A percentile compares a stretch with the other conserved stretches of the same genome.
Evolutionary conservation across 306 rosid species (phyloP).

Genomic region (Betula pendula): DNA sequence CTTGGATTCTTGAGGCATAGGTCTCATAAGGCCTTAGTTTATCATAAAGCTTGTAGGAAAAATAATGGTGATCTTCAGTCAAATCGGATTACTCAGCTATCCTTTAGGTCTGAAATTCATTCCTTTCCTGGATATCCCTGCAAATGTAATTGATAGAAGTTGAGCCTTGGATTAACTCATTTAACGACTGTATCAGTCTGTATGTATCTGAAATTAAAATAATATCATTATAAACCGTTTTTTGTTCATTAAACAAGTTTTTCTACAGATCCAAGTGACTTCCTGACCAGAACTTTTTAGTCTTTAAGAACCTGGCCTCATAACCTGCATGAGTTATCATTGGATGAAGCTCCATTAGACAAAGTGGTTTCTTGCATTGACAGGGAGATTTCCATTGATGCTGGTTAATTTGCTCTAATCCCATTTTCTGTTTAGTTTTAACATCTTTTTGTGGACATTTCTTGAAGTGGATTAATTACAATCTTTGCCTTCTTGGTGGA

Average conservation of each 20-base stretch:
- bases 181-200: too few species aligned
- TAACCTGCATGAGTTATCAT: background rate
- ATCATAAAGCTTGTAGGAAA: background rate
- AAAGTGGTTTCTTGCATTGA: conserved; percentile 7
- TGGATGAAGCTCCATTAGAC: conserved; percentile 9
- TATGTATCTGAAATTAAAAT: background rate
- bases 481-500: conserved; percentile 5
- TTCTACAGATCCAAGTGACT: conserved; percentile 1
- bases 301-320: background rate
- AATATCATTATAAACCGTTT: background rate
- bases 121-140: background rate
- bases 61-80: background rate
- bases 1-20: too few species aligned
- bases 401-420: background rate
- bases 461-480: conserved; percentile 15
- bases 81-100: background rate
- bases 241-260: background rate
- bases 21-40: background rate
- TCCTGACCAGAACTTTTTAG: background rate
- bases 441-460: conserved; percentile 6
- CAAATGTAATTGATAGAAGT: background rate
- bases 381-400: background rate
- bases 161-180: conserved; percentile 1
- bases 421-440: conserved; percentile 1
- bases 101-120: too few species aligned